Evolutionary conservation across 805 yeast genomes (phyloP).

Genomic region (Candida krabiensis): DNA sequence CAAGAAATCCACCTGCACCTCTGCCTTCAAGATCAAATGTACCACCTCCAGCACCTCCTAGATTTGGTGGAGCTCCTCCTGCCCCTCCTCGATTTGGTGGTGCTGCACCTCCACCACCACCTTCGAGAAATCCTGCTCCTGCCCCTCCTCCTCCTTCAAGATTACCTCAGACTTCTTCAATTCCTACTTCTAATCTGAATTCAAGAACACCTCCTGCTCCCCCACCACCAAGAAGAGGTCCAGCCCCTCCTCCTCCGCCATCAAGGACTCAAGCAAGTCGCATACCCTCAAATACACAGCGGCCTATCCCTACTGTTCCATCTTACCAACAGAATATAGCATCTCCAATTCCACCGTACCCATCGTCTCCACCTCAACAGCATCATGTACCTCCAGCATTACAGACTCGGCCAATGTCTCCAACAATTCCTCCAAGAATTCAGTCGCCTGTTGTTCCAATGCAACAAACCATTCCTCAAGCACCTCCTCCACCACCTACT

Average conservation of each 20-base stretch:
- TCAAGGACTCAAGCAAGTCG: constrained; percentile 26
- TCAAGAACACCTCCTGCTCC: constrained; percentile 34
- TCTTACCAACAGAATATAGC: constrained; percentile 18
- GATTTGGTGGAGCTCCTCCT: constrained; percentile 20
- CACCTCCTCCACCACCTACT: constrained; percentile 16
- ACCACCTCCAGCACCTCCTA: constrained; percentile 6
- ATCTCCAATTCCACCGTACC: constrained; percentile 12
- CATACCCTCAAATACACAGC: constrained; percentile 11
- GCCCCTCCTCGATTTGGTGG: constrained; percentile 27
- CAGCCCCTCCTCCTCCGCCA: constrained; percentile 49
- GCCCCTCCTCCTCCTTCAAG: constrained; percentile 33
- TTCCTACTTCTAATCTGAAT: constrained; percentile 11
- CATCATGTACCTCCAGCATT: constrained; percentile 27
- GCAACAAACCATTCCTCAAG: constrained; percentile 14
- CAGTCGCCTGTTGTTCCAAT: neutral
- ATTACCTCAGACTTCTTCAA: constrained; percentile 23
- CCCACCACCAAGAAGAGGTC: constrained; percentile 33
- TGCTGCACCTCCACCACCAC: constrained; percentile 29
- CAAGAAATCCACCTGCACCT: constrained; percentile 6
- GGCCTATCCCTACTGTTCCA: constrained; percentile 26
- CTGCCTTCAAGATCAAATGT: constrained; percentile 2
- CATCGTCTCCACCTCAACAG: constrained; percentile 30
- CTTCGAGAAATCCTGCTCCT: constrained; percentile 25
- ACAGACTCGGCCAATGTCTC: constrained; percentile 27
- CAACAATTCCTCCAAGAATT: constrained; percentile 13